phyloP scores from a whole-genome alignment of 2,329 filamentous ascomycete genomes.

The Verruconis gallopava region DNA sequence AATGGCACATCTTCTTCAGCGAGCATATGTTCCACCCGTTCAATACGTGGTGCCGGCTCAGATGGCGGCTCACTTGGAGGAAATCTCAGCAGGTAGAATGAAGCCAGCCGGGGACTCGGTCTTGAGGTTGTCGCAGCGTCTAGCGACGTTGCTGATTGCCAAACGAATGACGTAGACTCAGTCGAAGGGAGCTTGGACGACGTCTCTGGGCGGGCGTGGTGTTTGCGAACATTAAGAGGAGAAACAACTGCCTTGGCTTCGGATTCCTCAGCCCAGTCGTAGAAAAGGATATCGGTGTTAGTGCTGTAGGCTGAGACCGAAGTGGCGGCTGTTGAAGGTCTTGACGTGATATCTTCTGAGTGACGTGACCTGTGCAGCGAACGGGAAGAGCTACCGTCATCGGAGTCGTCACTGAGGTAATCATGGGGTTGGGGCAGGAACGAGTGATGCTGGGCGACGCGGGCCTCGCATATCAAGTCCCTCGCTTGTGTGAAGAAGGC shows the following conservation, averaged over 20 bases:
- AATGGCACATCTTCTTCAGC: background rate
- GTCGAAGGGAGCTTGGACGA: background rate
- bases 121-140: background rate
- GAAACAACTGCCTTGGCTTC: background rate
- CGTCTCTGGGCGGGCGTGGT: slow-evolving; percentile 5
- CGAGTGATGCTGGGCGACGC: background rate
- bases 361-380: slow-evolving; percentile 3
- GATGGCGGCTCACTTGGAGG: background rate
- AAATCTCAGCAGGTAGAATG: background rate
- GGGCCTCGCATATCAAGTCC: background rate
- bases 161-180: slow-evolving; percentile 5
- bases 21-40: background rate
- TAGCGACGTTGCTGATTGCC: background rate
- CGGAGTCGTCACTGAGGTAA: background rate
- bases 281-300: background rate
- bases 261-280: background rate
- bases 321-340: slow-evolving; percentile 4
- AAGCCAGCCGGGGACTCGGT: background rate
- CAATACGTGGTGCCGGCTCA: background rate
- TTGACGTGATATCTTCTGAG: background rate
- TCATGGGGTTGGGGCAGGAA: background rate
- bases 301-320: slow-evolving; percentile 3
- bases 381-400: background rate
- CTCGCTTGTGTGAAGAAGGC: slow-evolving; percentile 4
- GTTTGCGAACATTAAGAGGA: slow-evolving; percentile 7